Evolutionary conservation across 176 grass and related monocot species (phyloP), one percentile per base, ranked within the genome.

Genomic region (Phragmites australis): DNA sequence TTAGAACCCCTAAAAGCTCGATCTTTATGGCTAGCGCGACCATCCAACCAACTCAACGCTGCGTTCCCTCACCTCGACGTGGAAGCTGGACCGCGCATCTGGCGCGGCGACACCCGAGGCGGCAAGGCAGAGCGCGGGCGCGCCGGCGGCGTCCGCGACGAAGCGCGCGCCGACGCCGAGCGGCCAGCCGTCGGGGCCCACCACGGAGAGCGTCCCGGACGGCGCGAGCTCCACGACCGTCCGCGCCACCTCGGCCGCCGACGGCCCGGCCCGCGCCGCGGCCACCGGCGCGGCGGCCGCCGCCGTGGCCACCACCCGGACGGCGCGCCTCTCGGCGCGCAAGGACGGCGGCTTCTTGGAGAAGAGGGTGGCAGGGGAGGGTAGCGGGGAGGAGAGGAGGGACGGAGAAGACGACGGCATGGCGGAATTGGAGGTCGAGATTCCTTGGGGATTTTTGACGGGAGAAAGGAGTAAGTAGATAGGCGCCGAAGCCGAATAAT

Each of bases 171-270:
- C 92, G 30, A 98, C 59, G 53, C 80, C 90, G 22, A 98, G 85
- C 27, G 92, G 92, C 92, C 95, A 97, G 16, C 88, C 88, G 42
- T 98, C 86, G 7, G 68, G 46, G 10, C 90, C 59, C 44, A 93
- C 41, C 10, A 83, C 67, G 32, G 88, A 94, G 30, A 98, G 86
- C 8, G 92, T 94, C 11, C 92, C 90, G 2, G 83, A 87, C 3
- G 86, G 85, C 45, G 95, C 89, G 17, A 98, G 86, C 88, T 98
- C 95, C 60, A 90, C 80, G 42, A 98, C 81, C 39, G 92, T 92
- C 70, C 95, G 81, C 37, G 88, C 91, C 43, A 93, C 83, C 92
- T 98, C 95, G 15, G 95, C 92, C 12, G 88, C 79, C 40, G 90
- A 85, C 9, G 77, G 92, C 53, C 40, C 61, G 0, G 54, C 63